Percentiles rank a stretch among this genome's conserved stretches.
Conservation (phyloP, 2,329 filamentous ascomycete species). For the Alternaria incomplexa region DNA sequence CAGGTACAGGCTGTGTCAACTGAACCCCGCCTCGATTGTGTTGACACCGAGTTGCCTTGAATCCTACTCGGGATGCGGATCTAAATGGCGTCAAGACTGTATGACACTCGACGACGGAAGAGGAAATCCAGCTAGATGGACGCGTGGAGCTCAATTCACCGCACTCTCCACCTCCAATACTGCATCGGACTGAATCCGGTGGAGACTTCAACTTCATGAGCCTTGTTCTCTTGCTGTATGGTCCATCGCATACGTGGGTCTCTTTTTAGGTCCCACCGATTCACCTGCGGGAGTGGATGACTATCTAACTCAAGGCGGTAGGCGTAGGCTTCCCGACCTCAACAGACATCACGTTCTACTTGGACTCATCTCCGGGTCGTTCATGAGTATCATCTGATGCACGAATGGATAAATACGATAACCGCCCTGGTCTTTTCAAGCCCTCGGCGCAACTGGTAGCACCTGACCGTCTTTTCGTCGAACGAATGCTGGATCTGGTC, state of each 20-base stretch:
- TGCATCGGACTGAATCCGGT: background rate
- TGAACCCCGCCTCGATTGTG: background rate
- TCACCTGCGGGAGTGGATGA: background rate
- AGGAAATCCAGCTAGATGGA: background rate
- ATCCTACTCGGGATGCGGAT: background rate
- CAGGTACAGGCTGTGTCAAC: background rate
- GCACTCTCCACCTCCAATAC: background rate
- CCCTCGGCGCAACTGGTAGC: slow-evolving; percentile 22
- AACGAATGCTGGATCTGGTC: slow-evolving; percentile 5
- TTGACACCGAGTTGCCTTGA: background rate
- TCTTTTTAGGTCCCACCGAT: slow-evolving; percentile 1
- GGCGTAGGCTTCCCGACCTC: background rate
- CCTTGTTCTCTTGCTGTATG: background rate
- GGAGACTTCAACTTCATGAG: background rate
- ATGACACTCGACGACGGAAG: background rate
- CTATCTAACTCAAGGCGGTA: background rate
- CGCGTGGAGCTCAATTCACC: background rate
- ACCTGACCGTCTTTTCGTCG: slow-evolving; percentile 32
- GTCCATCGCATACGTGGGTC: background rate
- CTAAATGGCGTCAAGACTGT: background rate
- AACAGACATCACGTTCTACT: slow-evolving; percentile 6
- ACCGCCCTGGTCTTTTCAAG: slow-evolving; percentile 24
- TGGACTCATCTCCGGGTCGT: slow-evolving; percentile 20
- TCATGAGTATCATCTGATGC: slow-evolving; percentile 39
- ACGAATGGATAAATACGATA: slow-evolving; percentile 26